Conservation (phyloP, 1,284 basidiomycete species). For the Meira miltonrushii region DNA sequence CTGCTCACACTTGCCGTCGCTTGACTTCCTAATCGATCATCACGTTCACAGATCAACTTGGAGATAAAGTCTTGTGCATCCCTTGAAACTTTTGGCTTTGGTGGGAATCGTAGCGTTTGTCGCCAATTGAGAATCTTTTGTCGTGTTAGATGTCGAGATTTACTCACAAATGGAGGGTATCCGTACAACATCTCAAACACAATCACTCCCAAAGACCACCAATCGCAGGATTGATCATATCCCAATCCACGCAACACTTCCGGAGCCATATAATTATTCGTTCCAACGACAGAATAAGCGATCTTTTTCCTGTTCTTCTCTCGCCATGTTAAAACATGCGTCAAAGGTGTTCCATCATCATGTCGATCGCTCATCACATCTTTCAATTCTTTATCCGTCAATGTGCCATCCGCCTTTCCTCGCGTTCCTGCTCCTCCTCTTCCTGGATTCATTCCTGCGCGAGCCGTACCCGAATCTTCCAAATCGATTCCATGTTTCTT, state of each 20-base stretch:
- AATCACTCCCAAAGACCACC: constrained; percentile 95
- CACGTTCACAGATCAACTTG: constrained; percentile 82
- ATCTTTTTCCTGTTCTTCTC: constrained; percentile 81
- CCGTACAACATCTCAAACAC: constrained; percentile 60
- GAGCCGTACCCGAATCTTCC: constrained; percentile 62
- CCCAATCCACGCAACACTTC: constrained; percentile 81
- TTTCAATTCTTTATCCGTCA: constrained; percentile 32
- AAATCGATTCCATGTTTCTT: constrained; percentile 92
- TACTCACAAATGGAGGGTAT: constrained; percentile 66
- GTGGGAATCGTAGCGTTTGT: constrained; percentile 77
- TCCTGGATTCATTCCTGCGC: constrained; percentile 55
- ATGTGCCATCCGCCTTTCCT: constrained; percentile 12
- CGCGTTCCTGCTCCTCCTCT: constrained; percentile 14
- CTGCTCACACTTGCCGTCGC: constrained; percentile 65
- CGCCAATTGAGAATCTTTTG: constrained; percentile 72
- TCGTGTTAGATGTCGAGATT: constrained; percentile 43
- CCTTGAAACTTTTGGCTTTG: constrained; percentile 72
- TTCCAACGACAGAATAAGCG: constrained; percentile 79
- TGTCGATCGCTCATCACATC: constrained; percentile 47
- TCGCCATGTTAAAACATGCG: constrained; percentile 67
- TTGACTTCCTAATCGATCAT: constrained; percentile 78
- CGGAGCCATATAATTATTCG: constrained; percentile 68
- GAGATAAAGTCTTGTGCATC: constrained; percentile 82
- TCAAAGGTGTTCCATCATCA: constrained; percentile 44
- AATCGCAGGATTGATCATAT: constrained; percentile 90